Evolutionary conservation across 2,329 filamentous ascomycete species (phyloP).

Genomic region (Elsinoe australis): DNA sequence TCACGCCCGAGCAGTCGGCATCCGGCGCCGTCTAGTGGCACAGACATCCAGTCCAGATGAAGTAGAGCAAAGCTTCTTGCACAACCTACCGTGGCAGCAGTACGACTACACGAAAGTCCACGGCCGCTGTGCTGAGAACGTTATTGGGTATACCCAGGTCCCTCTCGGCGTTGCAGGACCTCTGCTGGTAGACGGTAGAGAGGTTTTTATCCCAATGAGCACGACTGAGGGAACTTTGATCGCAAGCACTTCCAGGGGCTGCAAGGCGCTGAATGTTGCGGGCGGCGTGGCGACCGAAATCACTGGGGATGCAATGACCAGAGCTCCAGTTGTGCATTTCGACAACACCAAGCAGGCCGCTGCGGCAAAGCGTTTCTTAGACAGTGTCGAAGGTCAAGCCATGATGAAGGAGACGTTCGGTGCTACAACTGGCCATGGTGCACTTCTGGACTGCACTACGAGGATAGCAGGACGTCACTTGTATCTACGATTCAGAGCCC

Average conservation of each 20-base stretch:
- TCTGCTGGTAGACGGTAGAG: slow-evolving; percentile 83
- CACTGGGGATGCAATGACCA: slow-evolving; percentile 87
- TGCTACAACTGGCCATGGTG: slow-evolving; percentile 82
- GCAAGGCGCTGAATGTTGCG: slow-evolving; percentile 89
- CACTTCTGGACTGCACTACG: slow-evolving; percentile 77
- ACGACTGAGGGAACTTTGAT: slow-evolving; percentile 92
- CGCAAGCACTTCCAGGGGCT: slow-evolving; percentile 79
- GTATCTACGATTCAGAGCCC: slow-evolving; percentile 92
- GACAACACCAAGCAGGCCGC: slow-evolving; percentile 76
- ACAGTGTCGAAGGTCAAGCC: slow-evolving; percentile 71
- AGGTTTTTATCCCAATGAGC: slow-evolving; percentile 91
- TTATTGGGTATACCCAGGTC: slow-evolving; percentile 82
- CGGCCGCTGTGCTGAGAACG: slow-evolving; percentile 91
- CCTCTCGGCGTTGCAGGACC: slow-evolving; percentile 87
- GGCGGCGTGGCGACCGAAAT: slow-evolving; percentile 84
- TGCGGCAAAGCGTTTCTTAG: slow-evolving; percentile 85
- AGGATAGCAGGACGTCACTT: slow-evolving; percentile 82
- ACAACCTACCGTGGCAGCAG: slow-evolving; percentile 72
- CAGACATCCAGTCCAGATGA: too few species aligned
- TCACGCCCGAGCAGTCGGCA: too few species aligned
- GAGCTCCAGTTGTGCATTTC: slow-evolving; percentile 81
- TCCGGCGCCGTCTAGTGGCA: too few species aligned
- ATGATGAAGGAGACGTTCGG: slow-evolving; percentile 84
- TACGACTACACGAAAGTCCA: slow-evolving; percentile 90
- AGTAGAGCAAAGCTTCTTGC: too few species aligned